phyloP scores from a whole-genome alignment of 2,329 filamentous ascomycete genomes.

The Coleophoma crateriformis region DNA sequence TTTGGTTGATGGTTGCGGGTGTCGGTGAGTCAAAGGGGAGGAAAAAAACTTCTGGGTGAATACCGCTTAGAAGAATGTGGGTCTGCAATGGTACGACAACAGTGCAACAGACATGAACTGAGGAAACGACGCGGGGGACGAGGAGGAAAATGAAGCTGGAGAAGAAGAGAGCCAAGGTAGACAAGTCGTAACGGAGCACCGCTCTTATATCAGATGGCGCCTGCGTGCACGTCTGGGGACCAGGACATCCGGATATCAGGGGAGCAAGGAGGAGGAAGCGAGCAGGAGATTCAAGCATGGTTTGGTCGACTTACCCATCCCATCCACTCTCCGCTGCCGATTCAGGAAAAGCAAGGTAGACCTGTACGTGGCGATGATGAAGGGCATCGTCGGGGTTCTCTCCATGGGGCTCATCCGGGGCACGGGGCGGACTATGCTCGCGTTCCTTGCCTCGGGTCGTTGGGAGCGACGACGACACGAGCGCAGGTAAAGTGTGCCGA shows the following conservation, averaged over 20 bases:
- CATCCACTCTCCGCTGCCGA: too few species aligned
- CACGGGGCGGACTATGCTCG: not conserved
- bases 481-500: not conserved
- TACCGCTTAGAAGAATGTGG: not conserved
- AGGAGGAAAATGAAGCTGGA: not conserved
- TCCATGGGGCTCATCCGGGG: not conserved
- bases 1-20: not conserved
- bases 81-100: not conserved
- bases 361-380: not conserved
- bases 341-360: too few species aligned
- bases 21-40: not conserved
- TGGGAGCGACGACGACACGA: not conserved
- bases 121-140: constrained; percentile 20
- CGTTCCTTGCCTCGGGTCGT: not conserved
- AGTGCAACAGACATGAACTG: not conserved
- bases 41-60: not conserved
- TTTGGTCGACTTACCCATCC: too few species aligned
- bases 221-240: not conserved
- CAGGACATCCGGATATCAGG: not conserved
- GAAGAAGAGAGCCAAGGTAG: constrained; percentile 33
- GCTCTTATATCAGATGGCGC: constrained; percentile 34
- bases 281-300: not conserved
- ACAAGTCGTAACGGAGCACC: constrained; percentile 38
- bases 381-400: not conserved
- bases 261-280: not conserved